Base-by-base conservation (phyloP, 116 monocot genomes). In the Dioscorea cayenensis region DNA sequence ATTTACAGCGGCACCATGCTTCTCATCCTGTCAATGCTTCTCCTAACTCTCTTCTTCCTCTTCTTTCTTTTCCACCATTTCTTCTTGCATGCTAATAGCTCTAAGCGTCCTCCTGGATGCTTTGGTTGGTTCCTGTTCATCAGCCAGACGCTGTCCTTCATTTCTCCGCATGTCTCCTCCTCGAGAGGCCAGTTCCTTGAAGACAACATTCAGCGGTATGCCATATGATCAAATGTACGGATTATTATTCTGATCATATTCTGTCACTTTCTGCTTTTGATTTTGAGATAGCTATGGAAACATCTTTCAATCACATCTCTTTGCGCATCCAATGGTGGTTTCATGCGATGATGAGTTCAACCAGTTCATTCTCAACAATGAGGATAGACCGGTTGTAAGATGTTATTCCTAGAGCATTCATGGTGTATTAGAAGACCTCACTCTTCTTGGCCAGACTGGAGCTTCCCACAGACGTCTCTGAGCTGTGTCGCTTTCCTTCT, bases 311-410 rank as follows among this genome's bases (percentile, higher is more conserved):
- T 58, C 77, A 4, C 77, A 81, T 66, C 38, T 81, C 7, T 81
- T 81, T 22, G 77, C 73, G 11, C 14, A 65, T 4, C 77, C 65
- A 2, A 81, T 72, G 0, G 20, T 76, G 0, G 58, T 77, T 4
- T 81, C 81, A 7, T 76, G 81, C 37, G 81, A 76, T 28, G 55
- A 43, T 1, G 72, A 81, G 51, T 72, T 76, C 68, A 81, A 81
- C 18, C 62, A 61, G 48, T 81, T 73, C 63, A 60, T 81, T 21
- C 49, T 81, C 3, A 67, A 81, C 38, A 81, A 81, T 13, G 81
- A 81, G 81, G 81, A 66, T 1, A 73, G 36, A 29, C 32, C 77
- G 36, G 76, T 81, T 28, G 21, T 32, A 1, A 51, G 55, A 1
- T 64, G 81, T 7, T 81, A 81, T 21, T 77, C 81, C 4, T 58